phyloP scores from a whole-genome alignment of 2,329 filamentous ascomycete genomes.

The Fusarium papillatum region DNA sequence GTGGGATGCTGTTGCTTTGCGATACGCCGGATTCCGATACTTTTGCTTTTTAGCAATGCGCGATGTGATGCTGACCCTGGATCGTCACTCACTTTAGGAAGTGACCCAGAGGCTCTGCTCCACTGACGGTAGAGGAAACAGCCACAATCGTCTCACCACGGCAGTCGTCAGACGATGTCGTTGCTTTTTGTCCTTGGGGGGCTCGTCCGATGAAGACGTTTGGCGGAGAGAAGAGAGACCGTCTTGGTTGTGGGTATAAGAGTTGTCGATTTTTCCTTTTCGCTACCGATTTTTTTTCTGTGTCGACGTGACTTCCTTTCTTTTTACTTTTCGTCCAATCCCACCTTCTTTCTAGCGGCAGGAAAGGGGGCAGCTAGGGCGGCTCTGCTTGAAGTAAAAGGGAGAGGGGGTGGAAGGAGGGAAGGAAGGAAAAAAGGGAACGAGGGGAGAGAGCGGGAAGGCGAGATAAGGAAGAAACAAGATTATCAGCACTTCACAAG shows the following conservation, averaged over 20 bases:
- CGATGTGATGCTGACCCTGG: slow-evolving; percentile 40
- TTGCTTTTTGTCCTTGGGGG: slow-evolving; percentile 40
- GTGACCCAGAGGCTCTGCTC: slow-evolving; percentile 32
- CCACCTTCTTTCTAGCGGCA: slow-evolving; percentile 10
- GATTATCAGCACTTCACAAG: slow-evolving; percentile 35
- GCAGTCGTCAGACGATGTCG: slow-evolving; percentile 36
- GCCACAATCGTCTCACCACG: slow-evolving; percentile 43
- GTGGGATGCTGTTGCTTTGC: slow-evolving; percentile 25
- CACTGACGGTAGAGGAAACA: slow-evolving; percentile 31
- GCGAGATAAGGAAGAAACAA: slow-evolving; percentile 32
- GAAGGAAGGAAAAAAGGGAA: slow-evolving; percentile 12
- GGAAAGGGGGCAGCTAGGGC: slow-evolving; percentile 4
- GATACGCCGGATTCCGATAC: slow-evolving; percentile 39
- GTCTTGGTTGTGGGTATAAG: slow-evolving; percentile 18
- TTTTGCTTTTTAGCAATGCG: slow-evolving; percentile 45
- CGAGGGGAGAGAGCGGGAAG: slow-evolving; percentile 20
- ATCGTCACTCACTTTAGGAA: slow-evolving; percentile 40
- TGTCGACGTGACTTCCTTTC: slow-evolving; percentile 21
- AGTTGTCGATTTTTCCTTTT: slow-evolving; percentile 31
- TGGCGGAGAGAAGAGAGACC: slow-evolving; percentile 18
- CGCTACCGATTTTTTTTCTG: slow-evolving; percentile 12
- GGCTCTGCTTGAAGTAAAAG: slow-evolving; percentile 10
- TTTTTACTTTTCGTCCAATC: slow-evolving; percentile 30
- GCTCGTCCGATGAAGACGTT: slow-evolving; percentile 38
- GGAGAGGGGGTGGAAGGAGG: not conserved